Conservation (phyloP, 345 rosid genomes). For the Fremontodendron californicum region DNA sequence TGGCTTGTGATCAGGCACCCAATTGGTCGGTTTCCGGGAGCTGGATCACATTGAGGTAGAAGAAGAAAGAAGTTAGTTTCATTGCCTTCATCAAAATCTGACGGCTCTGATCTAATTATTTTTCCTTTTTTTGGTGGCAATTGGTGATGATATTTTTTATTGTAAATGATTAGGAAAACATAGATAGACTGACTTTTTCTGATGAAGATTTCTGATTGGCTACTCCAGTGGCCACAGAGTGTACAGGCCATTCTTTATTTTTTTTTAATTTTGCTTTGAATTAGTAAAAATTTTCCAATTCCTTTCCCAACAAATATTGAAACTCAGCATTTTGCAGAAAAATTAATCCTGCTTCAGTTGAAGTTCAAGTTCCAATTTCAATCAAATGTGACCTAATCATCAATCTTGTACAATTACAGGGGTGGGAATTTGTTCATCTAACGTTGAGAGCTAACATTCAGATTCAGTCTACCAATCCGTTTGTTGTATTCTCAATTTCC, state of each 20-base stretch:
- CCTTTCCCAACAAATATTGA: slow-evolving; percentile 8
- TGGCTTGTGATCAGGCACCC: slow-evolving; percentile 24
- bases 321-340: neutral
- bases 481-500: no score
- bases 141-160: neutral
- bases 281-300: neutral
- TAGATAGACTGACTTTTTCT: neutral
- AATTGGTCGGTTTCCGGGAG: slow-evolving; percentile 39
- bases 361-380: neutral
- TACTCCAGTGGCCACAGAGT: slow-evolving; percentile 16
- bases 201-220: slow-evolving; percentile 11
- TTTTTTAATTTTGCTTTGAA: neutral
- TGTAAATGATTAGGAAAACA: slow-evolving; percentile 25
- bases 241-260: slow-evolving; percentile 18
- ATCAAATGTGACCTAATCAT: neutral
- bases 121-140: neutral
- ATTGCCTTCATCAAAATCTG: slow-evolving; percentile 7
- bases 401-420: neutral
- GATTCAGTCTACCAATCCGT: neutral
- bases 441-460: neutral
- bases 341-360: neutral
- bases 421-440: neutral
- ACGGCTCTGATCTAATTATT: slow-evolving; percentile 23
- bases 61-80: slow-evolving; percentile 7
- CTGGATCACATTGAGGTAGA: slow-evolving; percentile 47